phyloP scores from a whole-genome alignment of 139 green algal species.

The Diplosphaera chodatii region DNA sequence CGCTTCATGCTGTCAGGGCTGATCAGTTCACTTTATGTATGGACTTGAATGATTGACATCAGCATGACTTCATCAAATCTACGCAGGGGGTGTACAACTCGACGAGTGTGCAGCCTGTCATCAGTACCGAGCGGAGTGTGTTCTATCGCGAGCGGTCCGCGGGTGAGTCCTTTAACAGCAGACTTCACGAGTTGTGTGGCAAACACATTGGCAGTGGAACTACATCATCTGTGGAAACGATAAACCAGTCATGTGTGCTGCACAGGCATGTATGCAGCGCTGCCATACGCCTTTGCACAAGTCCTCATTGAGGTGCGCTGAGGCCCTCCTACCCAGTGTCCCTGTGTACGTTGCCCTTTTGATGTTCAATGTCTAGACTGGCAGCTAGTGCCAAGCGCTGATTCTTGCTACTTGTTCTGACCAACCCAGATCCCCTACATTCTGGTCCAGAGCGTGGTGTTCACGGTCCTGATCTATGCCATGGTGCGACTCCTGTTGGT shows the following conservation, averaged over 20 bases:
- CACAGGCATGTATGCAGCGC: constrained; percentile 3
- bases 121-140: constrained; percentile 39
- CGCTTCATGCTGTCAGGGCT: neutral
- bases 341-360: too few relatives aligned
- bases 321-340: too few relatives aligned
- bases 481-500: neutral
- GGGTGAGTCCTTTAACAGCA: neutral
- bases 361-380: too few relatives aligned
- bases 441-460: constrained; percentile 28
- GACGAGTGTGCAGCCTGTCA: constrained; percentile 43
- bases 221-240: too few relatives aligned
- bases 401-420: too few relatives aligned
- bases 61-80: too few relatives aligned
- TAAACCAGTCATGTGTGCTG: too few relatives aligned
- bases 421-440: constrained; percentile 39
- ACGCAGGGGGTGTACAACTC: constrained; percentile 43
- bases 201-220: neutral
- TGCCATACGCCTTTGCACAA: constrained; percentile 13
- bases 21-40: too few relatives aligned
- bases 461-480: constrained; percentile 20
- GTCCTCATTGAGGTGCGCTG: constrained; percentile 36
- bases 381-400: too few relatives aligned
- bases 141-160: constrained; percentile 52
- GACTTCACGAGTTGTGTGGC: neutral
- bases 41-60: too few relatives aligned